These are phyloP conservation scores for Talaromyces trachyspermus DNA, from an alignment of 495 filamentous ascomycete genomes.

Conservation along the genomic window DNA sequence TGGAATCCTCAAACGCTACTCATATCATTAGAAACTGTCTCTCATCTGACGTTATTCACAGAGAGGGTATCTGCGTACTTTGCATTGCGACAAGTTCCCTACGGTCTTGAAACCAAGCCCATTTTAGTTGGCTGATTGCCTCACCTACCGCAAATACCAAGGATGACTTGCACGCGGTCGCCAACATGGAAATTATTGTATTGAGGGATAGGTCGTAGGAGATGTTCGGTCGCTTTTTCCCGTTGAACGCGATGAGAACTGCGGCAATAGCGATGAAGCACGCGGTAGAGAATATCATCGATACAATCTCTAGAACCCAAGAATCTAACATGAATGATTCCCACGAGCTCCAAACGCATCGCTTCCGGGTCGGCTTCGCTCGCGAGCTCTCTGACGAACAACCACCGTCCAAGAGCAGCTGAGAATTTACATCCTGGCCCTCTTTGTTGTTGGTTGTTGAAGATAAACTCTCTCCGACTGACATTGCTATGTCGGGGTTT, in stretches of 20 bases:
- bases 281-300: slow-evolving; percentile 9
- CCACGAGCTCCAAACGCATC: not conserved
- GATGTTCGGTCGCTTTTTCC: slow-evolving; percentile 2
- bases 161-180: slow-evolving; percentile 22
- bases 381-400: too few relatives aligned
- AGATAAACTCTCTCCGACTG: too few relatives aligned
- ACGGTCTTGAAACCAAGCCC: slow-evolving; percentile 22
- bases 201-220: slow-evolving; percentile 20
- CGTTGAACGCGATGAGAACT: slow-evolving; percentile 11
- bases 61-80: too few relatives aligned
- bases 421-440: too few relatives aligned
- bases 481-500: too few relatives aligned
- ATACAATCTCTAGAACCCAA: slow-evolving; percentile 7
- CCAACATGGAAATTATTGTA: slow-evolving; percentile 25
- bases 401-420: too few relatives aligned
- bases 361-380: too few relatives aligned
- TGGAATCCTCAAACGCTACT: slow-evolving; percentile 32
- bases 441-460: too few relatives aligned
- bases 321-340: slow-evolving; percentile 9
- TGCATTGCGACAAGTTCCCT: slow-evolving; percentile 18
- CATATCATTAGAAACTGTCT: slow-evolving; percentile 19
- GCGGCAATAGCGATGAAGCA: slow-evolving; percentile 12
- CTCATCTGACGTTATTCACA: too few relatives aligned
- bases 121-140: slow-evolving; percentile 29
- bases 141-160: slow-evolving; percentile 20